phyloP scores from a whole-genome alignment of 768 basidiomycete species.

The Dictyophora rubrovolvata region DNA sequence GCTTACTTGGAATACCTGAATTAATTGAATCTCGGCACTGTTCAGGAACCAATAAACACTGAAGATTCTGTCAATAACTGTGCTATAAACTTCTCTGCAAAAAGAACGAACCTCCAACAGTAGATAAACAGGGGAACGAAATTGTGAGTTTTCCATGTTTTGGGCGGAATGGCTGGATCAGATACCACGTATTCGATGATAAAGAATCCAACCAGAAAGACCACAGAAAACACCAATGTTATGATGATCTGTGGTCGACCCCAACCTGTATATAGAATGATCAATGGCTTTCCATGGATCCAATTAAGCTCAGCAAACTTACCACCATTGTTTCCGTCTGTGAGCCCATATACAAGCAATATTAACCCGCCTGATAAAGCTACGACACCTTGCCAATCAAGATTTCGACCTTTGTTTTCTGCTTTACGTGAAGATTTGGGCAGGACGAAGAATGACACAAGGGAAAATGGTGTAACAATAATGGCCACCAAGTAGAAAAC shows the following conservation, averaged over 20 bases:
- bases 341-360: constrained; percentile 2
- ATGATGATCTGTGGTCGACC: constrained; percentile 31
- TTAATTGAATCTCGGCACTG: background rate
- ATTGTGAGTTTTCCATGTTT: constrained; percentile 4
- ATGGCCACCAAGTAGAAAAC: constrained; percentile 40
- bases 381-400: constrained; percentile 7
- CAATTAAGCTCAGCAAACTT: background rate
- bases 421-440: constrained; percentile 18
- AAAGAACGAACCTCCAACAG: constrained; percentile 1
- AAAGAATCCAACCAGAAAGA: constrained; percentile 35
- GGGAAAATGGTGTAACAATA: constrained; percentile 24
- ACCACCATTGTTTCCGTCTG: constrained; percentile 5
- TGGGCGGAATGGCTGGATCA: constrained; percentile 7
- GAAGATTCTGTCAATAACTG: background rate
- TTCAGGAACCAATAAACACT: constrained; percentile 6
- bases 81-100: background rate
- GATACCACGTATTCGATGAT: constrained; percentile 19
- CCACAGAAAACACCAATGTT: constrained; percentile 36
- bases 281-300: background rate
- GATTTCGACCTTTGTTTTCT: background rate
- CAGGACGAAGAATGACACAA: constrained; percentile 24
- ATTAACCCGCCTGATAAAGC: constrained; percentile 1
- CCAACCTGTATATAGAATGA: constrained; percentile 31
- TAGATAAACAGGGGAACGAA: constrained; percentile 6
- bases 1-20: constrained; percentile 8